phyloP scores from a whole-genome alignment of 495 filamentous ascomycete species.

The Aspergillus biplanus region DNA sequence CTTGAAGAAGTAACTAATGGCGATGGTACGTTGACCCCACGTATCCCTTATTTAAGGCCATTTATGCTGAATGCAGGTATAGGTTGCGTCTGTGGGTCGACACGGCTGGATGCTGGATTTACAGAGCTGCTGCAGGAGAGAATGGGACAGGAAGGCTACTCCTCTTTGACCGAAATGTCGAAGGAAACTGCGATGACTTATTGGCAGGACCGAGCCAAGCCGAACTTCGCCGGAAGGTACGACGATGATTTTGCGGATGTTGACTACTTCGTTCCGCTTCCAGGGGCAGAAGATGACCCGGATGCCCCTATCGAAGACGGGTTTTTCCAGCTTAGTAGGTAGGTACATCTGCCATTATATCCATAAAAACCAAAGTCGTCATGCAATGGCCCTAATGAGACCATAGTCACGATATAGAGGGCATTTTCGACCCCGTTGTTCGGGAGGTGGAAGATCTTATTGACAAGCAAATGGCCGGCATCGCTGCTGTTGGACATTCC shows the following conservation, averaged over 20 bases:
- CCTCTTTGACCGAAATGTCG: slow-evolving; percentile 12
- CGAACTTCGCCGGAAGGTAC: slow-evolving; percentile 7
- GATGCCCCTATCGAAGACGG: slow-evolving; percentile 20
- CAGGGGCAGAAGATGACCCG: slow-evolving; percentile 24
- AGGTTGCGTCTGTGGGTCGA: slow-evolving; percentile 60
- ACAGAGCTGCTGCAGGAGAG: slow-evolving; percentile 41
- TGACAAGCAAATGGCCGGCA: slow-evolving; percentile 55
- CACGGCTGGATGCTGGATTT: slow-evolving; percentile 57
- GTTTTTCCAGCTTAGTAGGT: slow-evolving; percentile 28
- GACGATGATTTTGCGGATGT: slow-evolving; percentile 21
- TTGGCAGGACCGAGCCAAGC: slow-evolving; percentile 37
- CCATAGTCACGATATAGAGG: slow-evolving; percentile 44
- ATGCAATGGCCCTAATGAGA: background rate
- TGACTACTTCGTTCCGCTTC: slow-evolving; percentile 27
- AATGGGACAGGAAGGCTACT: slow-evolving; percentile 26
- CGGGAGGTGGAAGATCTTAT: slow-evolving; percentile 61
- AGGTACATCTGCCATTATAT: background rate
- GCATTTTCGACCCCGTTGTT: slow-evolving; percentile 62
- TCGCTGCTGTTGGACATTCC: slow-evolving; percentile 19
- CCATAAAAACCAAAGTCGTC: background rate
- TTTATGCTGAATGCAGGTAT: background rate
- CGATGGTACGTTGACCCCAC: slow-evolving; percentile 24
- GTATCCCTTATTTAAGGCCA: background rate
- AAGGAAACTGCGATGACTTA: slow-evolving; percentile 16
- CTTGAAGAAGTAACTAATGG: slow-evolving; percentile 29